Conservation (phyloP, 805 yeast species). For the Ogataea saltuana region DNA sequence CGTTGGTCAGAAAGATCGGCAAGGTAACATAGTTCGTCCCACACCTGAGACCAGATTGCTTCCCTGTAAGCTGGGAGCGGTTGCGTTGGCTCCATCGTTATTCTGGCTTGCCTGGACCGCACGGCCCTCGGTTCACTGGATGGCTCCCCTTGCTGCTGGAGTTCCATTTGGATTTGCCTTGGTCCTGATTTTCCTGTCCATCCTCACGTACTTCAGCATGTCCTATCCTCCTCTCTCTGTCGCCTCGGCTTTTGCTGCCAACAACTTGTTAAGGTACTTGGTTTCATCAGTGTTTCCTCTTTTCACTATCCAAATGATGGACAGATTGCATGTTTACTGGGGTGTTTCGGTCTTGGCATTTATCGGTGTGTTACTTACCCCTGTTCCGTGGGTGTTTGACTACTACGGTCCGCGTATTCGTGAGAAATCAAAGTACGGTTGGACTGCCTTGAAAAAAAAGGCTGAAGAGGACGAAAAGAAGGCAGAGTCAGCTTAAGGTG, state of each 20-base stretch:
- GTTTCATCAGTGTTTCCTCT: slow-evolving; percentile 81
- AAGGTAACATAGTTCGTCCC: slow-evolving; percentile 55
- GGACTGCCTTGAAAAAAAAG: slow-evolving; percentile 42
- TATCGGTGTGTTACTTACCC: slow-evolving; percentile 66
- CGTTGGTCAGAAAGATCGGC: slow-evolving; percentile 51
- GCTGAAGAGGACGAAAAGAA: slow-evolving; percentile 15
- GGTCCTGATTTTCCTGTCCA: slow-evolving; percentile 68
- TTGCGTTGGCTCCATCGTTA: slow-evolving; percentile 63
- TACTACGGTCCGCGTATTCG: slow-evolving; percentile 60
- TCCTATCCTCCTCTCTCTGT: slow-evolving; percentile 73
- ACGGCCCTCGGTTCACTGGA: slow-evolving; percentile 63
- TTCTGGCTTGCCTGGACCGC: slow-evolving; percentile 87
- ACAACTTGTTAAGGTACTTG: slow-evolving; percentile 73
- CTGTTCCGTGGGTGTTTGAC: slow-evolving; percentile 72
- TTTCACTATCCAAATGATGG: slow-evolving; percentile 83
- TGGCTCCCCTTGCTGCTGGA: slow-evolving; percentile 75
- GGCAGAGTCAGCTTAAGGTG: too few species aligned
- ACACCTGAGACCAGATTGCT: slow-evolving; percentile 63
- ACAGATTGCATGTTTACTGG: slow-evolving; percentile 72
- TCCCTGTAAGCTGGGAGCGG: slow-evolving; percentile 66
- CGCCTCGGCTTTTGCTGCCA: slow-evolving; percentile 90
- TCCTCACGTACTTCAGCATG: slow-evolving; percentile 66
- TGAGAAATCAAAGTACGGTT: slow-evolving; percentile 57
- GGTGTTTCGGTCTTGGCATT: slow-evolving; percentile 70
- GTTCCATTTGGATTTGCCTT: slow-evolving; percentile 77